Conservation (phyloP, 2,329 filamentous ascomycete genomes). For the Fusarium compactum region DNA sequence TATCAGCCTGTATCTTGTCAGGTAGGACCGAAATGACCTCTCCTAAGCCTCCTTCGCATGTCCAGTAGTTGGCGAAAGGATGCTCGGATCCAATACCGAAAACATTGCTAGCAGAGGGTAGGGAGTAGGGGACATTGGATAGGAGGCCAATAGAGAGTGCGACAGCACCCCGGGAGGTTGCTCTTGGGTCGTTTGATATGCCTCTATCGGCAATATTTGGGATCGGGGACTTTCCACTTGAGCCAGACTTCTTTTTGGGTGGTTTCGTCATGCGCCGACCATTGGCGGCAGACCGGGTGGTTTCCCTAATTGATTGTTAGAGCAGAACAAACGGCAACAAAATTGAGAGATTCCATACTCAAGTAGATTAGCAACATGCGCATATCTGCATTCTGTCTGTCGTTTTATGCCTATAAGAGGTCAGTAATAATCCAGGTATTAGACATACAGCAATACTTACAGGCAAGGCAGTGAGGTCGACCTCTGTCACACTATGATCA, state of each 20-base stretch:
- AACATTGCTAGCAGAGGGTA: slow-evolving; percentile 78
- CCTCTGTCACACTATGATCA: slow-evolving; percentile 77
- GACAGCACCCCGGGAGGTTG: slow-evolving; percentile 62
- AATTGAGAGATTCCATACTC: slow-evolving; percentile 66
- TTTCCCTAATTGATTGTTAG: slow-evolving; percentile 61
- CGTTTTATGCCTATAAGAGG: slow-evolving; percentile 74
- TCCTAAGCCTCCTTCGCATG: slow-evolving; percentile 77
- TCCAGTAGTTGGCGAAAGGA: slow-evolving; percentile 88
- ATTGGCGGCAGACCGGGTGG: slow-evolving; percentile 65
- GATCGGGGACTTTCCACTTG: slow-evolving; percentile 56
- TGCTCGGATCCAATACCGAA: slow-evolving; percentile 85
- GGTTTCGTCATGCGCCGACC: slow-evolving; percentile 68
- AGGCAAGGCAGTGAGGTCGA: slow-evolving; percentile 75
- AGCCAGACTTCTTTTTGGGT: slow-evolving; percentile 64
- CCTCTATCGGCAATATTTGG: slow-evolving; percentile 69
- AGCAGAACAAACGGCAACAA: slow-evolving; percentile 12
- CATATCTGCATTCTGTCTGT: slow-evolving; percentile 81
- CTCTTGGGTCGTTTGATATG: slow-evolving; percentile 59
- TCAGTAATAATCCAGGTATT: slow-evolving; percentile 20
- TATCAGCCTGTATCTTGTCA: slow-evolving; percentile 80
- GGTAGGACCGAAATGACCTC: slow-evolving; percentile 83
- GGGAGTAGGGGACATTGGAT: slow-evolving; percentile 79
- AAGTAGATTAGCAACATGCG: slow-evolving; percentile 79
- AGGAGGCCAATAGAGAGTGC: slow-evolving; percentile 71
- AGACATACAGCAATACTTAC: slow-evolving; percentile 55